Conservation (phyloP, 179 eudicot species). For the Pouteria campechiana region DNA sequence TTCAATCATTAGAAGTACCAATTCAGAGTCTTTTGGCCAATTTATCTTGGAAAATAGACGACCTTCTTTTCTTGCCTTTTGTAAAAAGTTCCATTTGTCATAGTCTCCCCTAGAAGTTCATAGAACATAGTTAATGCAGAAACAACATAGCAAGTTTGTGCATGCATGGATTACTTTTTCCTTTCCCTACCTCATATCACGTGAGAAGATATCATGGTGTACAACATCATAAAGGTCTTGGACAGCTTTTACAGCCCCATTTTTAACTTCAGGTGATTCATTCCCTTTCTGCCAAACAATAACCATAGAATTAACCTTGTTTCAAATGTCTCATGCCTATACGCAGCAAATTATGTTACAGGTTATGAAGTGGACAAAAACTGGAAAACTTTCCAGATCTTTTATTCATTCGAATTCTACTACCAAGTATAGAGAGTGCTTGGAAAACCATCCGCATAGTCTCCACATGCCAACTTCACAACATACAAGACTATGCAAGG, state of each 20-base stretch:
- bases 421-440: too few species aligned
- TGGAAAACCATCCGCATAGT: too few species aligned
- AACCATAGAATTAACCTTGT: too few species aligned
- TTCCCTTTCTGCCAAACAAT: slow-evolving; percentile 83
- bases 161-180: too few species aligned
- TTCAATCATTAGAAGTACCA: slow-evolving; percentile 32
- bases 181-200: slow-evolving; percentile 64
- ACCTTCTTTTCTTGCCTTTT: slow-evolving; percentile 81
- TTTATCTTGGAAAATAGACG: slow-evolving; percentile 67
- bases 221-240: slow-evolving; percentile 94
- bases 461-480: too few species aligned
- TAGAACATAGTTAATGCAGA: not conserved
- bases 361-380: too few species aligned
- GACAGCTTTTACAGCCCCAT: slow-evolving; percentile 91
- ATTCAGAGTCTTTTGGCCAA: slow-evolving; percentile 82
- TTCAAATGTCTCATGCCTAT: too few species aligned
- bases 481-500: too few species aligned
- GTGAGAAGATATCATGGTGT: slow-evolving; percentile 56
- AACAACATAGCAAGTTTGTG: not conserved
- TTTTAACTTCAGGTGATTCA: slow-evolving; percentile 56
- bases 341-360: too few species aligned
- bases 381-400: too few species aligned
- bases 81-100: slow-evolving; percentile 56
- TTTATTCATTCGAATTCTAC: too few species aligned
- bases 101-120: slow-evolving; percentile 52